phyloP scores from a whole-genome alignment of 805 yeast species.

The Candida michaelii region DNA sequence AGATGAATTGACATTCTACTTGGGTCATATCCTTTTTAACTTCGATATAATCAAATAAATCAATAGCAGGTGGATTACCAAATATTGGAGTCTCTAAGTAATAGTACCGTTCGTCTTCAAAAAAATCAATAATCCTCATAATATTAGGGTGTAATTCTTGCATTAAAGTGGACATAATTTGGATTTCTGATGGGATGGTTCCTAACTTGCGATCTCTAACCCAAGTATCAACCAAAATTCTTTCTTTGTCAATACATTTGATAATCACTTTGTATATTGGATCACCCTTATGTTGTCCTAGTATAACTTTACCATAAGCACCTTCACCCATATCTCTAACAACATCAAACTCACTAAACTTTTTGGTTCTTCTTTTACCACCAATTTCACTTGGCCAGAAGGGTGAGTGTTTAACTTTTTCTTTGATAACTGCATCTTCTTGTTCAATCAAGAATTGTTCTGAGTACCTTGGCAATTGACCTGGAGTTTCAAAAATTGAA shows the following conservation, averaged over 20 bases:
- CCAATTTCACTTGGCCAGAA: conserved; percentile 61
- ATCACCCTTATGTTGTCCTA: conserved; percentile 68
- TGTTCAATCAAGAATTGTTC: conserved; percentile 44
- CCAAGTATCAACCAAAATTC: conserved; percentile 97
- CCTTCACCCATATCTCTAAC: conserved; percentile 90
- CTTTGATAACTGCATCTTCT: conserved; percentile 47
- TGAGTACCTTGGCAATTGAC: conserved; percentile 11
- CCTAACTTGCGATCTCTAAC: conserved; percentile 89
- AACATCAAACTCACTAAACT: conserved; percentile 66
- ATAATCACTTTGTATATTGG: conserved; percentile 68
- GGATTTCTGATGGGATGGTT: conserved; percentile 95
- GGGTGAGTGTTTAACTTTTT: conserved; percentile 34
- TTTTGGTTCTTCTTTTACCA: conserved; percentile 64
- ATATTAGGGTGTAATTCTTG: conserved; percentile 83
- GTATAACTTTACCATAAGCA: conserved; percentile 91
- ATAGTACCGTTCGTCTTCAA: conserved; percentile 87
- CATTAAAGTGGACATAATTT: conserved; percentile 81
- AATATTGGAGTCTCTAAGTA: conserved; percentile 91
- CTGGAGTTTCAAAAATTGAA: conserved; percentile 4
- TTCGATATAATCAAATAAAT: conserved; percentile 89
- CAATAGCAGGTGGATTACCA: conserved; percentile 88
- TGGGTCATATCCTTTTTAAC: conserved; percentile 79
- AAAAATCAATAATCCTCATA: conserved; percentile 81
- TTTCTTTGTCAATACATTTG: conserved; percentile 86
- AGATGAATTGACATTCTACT: conserved; percentile 71